phyloP scores from a whole-genome alignment of 768 basidiomycete genomes.

The Vararia minispora region DNA sequence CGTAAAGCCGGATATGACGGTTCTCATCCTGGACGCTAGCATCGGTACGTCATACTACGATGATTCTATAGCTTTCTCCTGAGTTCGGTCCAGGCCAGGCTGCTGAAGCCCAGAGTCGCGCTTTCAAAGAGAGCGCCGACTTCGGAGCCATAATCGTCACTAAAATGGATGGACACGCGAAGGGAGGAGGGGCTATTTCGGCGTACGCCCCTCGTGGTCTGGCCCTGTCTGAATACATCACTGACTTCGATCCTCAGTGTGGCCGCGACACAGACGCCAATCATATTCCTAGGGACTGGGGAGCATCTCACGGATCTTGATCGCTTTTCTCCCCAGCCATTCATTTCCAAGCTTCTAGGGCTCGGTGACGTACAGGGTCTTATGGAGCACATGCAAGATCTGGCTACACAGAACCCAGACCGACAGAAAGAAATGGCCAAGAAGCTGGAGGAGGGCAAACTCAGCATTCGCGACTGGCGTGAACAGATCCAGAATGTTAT shows the following conservation, averaged over 20 bases:
- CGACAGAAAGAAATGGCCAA: conserved; percentile 97
- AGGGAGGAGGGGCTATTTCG: conserved; percentile 97
- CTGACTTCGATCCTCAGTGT: conserved; percentile 41
- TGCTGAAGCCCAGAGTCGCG: conserved; percentile 89
- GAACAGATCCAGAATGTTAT: conserved; percentile 97
- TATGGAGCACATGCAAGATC: conserved; percentile 98
- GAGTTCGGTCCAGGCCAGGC: conserved; percentile 58
- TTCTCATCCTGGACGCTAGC: conserved; percentile 92
- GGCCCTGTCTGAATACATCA: not conserved
- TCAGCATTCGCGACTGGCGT: conserved; percentile 94
- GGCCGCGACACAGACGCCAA: conserved; percentile 96
- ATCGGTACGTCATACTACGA: conserved; percentile 46
- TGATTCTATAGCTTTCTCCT: not conserved
- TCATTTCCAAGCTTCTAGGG: conserved; percentile 93
- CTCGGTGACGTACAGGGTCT: conserved; percentile 95
- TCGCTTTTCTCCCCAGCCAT: conserved; percentile 90
- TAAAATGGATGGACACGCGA: conserved; percentile 99
- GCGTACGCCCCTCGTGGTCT: conserved; percentile 54
- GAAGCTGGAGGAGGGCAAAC: conserved; percentile 93
- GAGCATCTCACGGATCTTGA: conserved; percentile 98
- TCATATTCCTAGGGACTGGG: conserved; percentile 96
- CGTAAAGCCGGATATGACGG: conserved; percentile 93
- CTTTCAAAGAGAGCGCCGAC: conserved; percentile 95
- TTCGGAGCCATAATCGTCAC: conserved; percentile 99
- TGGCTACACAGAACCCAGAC: conserved; percentile 88